Evolutionary conservation across 306 rosid species (phyloP).

Genomic region (Sicyos baderoa): DNA sequence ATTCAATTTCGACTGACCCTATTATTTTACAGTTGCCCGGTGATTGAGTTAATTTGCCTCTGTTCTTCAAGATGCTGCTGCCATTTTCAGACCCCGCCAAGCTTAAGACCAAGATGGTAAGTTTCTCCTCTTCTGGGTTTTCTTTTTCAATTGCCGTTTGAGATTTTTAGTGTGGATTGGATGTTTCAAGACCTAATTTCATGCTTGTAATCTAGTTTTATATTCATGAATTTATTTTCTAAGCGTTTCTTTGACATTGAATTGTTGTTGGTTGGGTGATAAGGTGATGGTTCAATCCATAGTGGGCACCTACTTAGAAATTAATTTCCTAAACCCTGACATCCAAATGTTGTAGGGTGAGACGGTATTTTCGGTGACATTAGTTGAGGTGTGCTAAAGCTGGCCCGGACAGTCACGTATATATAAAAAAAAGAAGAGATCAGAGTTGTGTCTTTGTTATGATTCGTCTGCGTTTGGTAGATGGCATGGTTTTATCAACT

Average conservation of each 20-base stretch:
- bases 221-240: too few relatives aligned
- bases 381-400: too few relatives aligned
- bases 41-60: neutral
- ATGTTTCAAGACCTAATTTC: neutral
- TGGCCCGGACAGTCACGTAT: too few relatives aligned
- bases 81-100: conserved; percentile 50
- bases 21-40: neutral
- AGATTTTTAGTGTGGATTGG: neutral
- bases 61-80: conserved; percentile 48
- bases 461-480: neutral
- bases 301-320: too few relatives aligned
- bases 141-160: neutral
- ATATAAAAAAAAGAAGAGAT: neutral
- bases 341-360: too few relatives aligned
- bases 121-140: neutral
- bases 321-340: too few relatives aligned
- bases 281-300: too few relatives aligned
- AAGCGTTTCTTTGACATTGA: too few relatives aligned
- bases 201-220: neutral
- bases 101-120: conserved; percentile 63
- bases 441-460: neutral
- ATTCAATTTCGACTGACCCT: neutral
- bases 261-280: too few relatives aligned
- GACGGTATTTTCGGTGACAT: too few relatives aligned
- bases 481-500: neutral